Conservation (phyloP, 2,329 filamentous ascomycete species). For the Fonsecaea nubica region DNA sequence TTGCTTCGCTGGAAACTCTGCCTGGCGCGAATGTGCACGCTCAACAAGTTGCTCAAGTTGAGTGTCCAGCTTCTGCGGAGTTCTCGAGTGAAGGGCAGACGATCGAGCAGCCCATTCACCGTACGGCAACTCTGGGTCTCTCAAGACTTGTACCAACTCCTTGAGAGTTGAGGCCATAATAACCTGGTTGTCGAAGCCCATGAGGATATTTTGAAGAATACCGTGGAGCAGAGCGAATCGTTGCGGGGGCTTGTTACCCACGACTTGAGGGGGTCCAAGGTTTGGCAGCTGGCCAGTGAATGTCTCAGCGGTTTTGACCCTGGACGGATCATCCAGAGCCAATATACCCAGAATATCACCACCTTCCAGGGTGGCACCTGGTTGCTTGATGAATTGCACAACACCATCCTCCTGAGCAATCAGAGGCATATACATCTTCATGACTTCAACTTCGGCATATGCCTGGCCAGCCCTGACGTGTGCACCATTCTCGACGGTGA, state of each 20-base stretch:
- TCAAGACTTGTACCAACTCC: constrained; percentile 87
- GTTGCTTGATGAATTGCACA: constrained; percentile 98
- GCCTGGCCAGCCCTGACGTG: constrained; percentile 91
- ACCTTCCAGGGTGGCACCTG: constrained; percentile 94
- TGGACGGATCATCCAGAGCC: constrained; percentile 89
- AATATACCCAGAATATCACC: constrained; percentile 99
- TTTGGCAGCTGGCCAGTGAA: constrained; percentile 91
- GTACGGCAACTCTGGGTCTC: constrained; percentile 88
- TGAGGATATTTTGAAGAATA: constrained; percentile 84
- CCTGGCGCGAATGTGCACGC: constrained; percentile 74
- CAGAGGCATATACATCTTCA: constrained; percentile 99
- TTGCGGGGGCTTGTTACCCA: constrained; percentile 91
- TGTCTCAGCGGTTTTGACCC: constrained; percentile 94
- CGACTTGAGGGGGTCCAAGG: constrained; percentile 82
- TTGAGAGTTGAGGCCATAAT: constrained; percentile 89
- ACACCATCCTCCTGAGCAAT: constrained; percentile 93
- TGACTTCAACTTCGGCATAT: constrained; percentile 97
- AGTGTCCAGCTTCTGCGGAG: constrained; percentile 90
- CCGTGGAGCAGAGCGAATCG: constrained; percentile 77
- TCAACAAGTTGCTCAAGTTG: constrained; percentile 86
- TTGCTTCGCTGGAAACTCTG: constrained; percentile 91
- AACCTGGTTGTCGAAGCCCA: constrained; percentile 95
- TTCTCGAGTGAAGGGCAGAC: constrained; percentile 93
- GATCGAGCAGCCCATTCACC: constrained; percentile 97
- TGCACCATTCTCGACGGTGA: constrained; percentile 91